Conservation (phyloP, 148 eudicot species). For the Silene latifolia region DNA sequence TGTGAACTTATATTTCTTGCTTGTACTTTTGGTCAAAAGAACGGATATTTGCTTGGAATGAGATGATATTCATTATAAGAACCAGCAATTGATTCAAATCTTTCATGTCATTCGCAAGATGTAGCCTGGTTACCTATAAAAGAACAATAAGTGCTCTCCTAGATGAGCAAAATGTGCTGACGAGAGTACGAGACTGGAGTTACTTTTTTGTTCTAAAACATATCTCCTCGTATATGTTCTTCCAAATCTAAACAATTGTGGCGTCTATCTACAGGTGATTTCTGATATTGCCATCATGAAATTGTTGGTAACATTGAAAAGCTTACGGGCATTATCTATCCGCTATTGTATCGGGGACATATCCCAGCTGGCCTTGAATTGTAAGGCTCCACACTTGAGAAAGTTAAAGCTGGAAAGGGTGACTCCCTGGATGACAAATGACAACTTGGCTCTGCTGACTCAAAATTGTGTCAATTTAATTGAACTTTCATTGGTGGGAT, state of each 20-base stretch:
- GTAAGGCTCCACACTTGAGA: conserved; percentile 52
- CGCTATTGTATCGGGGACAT: conserved; percentile 85
- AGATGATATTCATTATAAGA: not conserved
- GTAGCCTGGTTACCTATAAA: not conserved
- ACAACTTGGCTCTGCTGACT: conserved; percentile 50
- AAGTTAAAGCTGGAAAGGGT: conserved; percentile 83
- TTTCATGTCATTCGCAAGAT: not conserved
- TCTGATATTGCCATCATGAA: conserved; percentile 48
- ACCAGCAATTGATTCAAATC: not conserved
- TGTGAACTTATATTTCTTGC: not conserved
- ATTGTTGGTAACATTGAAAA: conserved; percentile 39
- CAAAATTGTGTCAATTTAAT: conserved; percentile 49
- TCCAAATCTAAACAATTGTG: conserved; percentile 12
- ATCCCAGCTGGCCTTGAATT: conserved; percentile 45
- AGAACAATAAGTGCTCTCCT: not conserved
- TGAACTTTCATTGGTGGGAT: conserved; percentile 70
- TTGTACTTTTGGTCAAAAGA: not conserved
- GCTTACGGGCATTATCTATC: conserved; percentile 56
- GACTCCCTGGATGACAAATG: conserved; percentile 84
- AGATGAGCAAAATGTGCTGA: not conserved
- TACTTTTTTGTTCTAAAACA: not conserved
- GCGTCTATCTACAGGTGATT: conserved; percentile 44
- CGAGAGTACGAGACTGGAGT: not conserved
- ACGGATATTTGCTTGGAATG: not conserved
- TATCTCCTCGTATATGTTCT: not conserved